Base-by-base conservation (phyloP, 306 rosid genomes). In the Corylus americana region DNA sequence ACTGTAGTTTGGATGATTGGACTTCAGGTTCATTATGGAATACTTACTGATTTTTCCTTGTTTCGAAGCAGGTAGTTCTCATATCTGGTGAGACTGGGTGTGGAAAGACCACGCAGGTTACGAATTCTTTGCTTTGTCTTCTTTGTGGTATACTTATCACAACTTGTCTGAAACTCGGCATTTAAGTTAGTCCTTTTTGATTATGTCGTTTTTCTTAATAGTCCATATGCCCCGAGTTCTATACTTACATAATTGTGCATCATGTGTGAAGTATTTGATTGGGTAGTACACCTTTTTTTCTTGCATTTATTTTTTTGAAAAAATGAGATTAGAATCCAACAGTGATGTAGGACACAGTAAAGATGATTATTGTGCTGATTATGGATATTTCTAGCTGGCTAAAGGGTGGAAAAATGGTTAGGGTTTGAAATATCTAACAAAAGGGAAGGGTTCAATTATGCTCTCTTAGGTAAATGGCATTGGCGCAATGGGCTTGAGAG, bases 41-140 rank as follows among this genome's bases (percentile, higher is more conserved):
- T 31, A 57, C 84, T 87, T 67, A 69, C 70, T 78, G 62, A 74
- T 82, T 83, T 54, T 79, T 80, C 62, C 72, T 67, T 74, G 67
- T 48, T 78, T 86, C 67, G 54, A 86, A 83, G 83, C 94, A 96
- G 99, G 99, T 93, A 0, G 91, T 96, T 86, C 93, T 96, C 79
- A 69, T 96, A 83, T 85, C 90, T 88, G 98, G 98, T 47, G 93
- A 93, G 89, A 96, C 99, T 79, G 99, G 98, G 51, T 96, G 99
- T 75, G 99, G 99, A 86, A 93, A 96, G 91, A 96, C 99, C 76
- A 93, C 99, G 5, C 98, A 96, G 99, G 99, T 96, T 87, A 85
- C 66, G 31, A 80, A 70, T 71, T 90, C 79, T 79, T 89, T 88
- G 74, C 80, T 79, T 78, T 92, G 70, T 76, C 77, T 75, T 83